Evolutionary conservation across 2,329 filamentous ascomycete species (phyloP), one percentile per base, ranked within the genome.

Genomic region (Neopestalotiopsis sp.): DNA sequence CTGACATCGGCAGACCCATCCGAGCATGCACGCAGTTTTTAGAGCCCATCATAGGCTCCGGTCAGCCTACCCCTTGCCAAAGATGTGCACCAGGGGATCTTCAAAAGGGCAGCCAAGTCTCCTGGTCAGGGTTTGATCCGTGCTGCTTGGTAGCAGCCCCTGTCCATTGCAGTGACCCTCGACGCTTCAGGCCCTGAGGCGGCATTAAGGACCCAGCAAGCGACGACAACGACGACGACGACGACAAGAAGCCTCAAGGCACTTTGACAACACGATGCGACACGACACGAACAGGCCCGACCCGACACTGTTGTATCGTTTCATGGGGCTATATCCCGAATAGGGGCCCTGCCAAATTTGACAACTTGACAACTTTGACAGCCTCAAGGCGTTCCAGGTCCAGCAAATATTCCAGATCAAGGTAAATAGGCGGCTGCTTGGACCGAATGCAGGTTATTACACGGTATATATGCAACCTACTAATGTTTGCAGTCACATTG

Each of bases 301-400:
- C 45, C 20, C 45, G 45, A 53, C 45, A 53, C 45, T 53, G 45
- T 53, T 53, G 45, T 53, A 20, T 53, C 45, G 45, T 53, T 53
- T 53, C 45, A 53, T 53, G 14, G 45, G 45, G 45, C 45, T n/a
- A n/a, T 53, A 20, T 53, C 45, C 17, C 45, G 3, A 24, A 53
- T 53, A 53, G 45, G 45, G 45, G 45, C 17, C 45, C 45, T 53
- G 45, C 20, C 45, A 53, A 53, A 20, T 53, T 53, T 53, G 45
- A 53, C 45, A 53, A 53, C 45, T 53, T 53, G 45, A 53, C 45
- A 53, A 53, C 45, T 53, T 53, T 53, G 45, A 53, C 45, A 53
- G 45, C 45, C 45, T 53, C 17, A 20, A 20, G 17, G 45, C 17
- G 45, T n/a, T 53, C 45, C 45, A 53, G 45, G 45, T 53, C n/a